phyloP scores from a whole-genome alignment of 2,329 filamentous ascomycete genomes.

The Ceratocystis destructans region DNA sequence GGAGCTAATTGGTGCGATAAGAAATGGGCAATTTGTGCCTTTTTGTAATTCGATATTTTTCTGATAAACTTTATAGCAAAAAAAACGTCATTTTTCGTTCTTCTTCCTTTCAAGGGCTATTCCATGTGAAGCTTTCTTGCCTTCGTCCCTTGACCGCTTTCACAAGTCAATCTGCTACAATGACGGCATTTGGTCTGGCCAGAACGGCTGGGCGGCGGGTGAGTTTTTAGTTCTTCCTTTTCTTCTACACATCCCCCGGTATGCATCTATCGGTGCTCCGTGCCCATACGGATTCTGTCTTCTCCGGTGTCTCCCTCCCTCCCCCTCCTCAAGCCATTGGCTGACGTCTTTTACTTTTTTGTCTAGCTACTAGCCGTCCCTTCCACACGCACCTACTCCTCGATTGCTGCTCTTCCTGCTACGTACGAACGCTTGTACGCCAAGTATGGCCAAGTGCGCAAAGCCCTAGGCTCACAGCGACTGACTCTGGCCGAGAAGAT shows the following conservation, averaged over 20 bases:
- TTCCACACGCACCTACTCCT: conserved; percentile 28
- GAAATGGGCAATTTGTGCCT: background rate
- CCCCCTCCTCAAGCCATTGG: background rate
- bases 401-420: conserved; percentile 39
- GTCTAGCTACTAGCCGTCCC: conserved; percentile 19
- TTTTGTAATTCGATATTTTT: background rate
- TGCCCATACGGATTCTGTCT: background rate
- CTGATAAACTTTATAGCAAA: background rate
- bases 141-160: background rate
- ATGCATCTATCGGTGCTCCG: background rate
- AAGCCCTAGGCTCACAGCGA: conserved; percentile 50
- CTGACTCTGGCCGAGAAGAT: conserved; percentile 97
- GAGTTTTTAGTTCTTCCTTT: conserved; percentile 28
- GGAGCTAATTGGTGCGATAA: conserved; percentile 12
- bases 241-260: background rate
- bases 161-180: conserved; percentile 23
- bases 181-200: conserved; percentile 40
- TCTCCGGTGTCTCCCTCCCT: background rate
- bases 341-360: background rate
- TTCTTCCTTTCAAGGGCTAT: background rate
- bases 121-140: background rate
- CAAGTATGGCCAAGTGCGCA: conserved; percentile 60
- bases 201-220: conserved; percentile 36
- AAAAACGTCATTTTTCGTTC: background rate
- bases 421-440: conserved; percentile 72